phyloP scores from a whole-genome alignment of 192 early-diverging fungal genomes.

The Backusella circina region DNA sequence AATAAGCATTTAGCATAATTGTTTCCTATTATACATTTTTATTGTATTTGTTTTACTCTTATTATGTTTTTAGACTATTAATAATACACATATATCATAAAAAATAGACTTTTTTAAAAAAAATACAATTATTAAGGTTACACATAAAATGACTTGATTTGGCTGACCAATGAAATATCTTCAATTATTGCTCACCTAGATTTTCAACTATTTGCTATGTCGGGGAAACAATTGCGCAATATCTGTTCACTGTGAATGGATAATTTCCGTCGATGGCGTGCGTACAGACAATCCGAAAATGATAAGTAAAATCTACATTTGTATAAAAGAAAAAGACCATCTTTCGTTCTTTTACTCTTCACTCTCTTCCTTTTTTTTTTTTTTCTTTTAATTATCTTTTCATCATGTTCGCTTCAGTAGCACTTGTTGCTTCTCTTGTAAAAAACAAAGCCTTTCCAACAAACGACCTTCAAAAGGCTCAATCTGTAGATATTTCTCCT shows the following conservation, averaged over 20 bases:
- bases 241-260: conserved; percentile 19
- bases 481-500: conserved; percentile 1
- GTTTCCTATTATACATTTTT: not conserved
- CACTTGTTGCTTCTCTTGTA: conserved; percentile 34
- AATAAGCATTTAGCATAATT: conserved; percentile 11
- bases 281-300: not conserved
- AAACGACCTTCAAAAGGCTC: not conserved
- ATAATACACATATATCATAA: not conserved
- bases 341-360: not conserved
- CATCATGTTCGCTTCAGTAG: conserved; percentile 33
- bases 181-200: not conserved
- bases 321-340: not conserved
- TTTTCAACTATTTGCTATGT: not conserved
- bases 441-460: conserved; percentile 13
- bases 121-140: not conserved
- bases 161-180: not conserved
- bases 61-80: not conserved
- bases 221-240: conserved; percentile 32
- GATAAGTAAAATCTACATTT: not conserved
- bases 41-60: not conserved
- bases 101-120: not conserved
- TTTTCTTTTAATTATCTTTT: not conserved
- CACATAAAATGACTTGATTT: not conserved
- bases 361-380: not conserved
- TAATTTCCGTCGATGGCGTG: conserved; percentile 13